Percentiles rank a stretch among this genome's conserved stretches.
Evolutionary conservation across 768 basidiomycete genomes (phyloP).

Genomic region (Tephrocybe rancida): DNA sequence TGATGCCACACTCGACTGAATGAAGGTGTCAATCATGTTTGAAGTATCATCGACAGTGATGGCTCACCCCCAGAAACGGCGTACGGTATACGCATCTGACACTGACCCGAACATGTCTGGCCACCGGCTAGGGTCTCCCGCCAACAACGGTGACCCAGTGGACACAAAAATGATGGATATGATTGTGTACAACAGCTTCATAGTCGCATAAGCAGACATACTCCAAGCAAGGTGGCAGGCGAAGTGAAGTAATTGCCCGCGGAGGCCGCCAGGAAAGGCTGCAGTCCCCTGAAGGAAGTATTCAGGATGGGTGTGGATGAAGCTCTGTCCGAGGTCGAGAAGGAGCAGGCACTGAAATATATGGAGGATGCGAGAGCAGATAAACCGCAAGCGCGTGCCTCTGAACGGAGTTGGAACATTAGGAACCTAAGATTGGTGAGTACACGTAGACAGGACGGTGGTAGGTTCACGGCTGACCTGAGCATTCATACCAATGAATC

Average conservation of each 20-base stretch:
- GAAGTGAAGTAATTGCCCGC: not conserved
- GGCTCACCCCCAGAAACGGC: conserved; percentile 10
- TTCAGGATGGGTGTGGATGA: conserved; percentile 3
- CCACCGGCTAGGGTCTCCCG: conserved; percentile 5
- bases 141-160: conserved; percentile 1
- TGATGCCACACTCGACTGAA: conserved; percentile 14
- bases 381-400: conserved; percentile 2
- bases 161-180: conserved; percentile 3
- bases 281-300: conserved; percentile 7
- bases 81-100: conserved; percentile 9
- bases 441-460: not conserved
- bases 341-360: conserved; percentile 6
- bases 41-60: too few species aligned
- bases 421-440: not conserved
- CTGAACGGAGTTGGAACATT: not conserved
- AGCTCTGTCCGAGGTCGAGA: conserved; percentile 8
- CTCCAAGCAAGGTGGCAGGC: not conserved
- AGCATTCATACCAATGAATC: conserved; percentile 8
- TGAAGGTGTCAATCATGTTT: too few species aligned
- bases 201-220: not conserved
- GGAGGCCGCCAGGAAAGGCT: conserved; percentile 2
- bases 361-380: conserved; percentile 5
- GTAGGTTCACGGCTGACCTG: not conserved
- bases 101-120: conserved; percentile 9
- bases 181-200: conserved; percentile 3